Base-by-base conservation (phyloP, 495 filamentous ascomycete genomes). In the Amniculicola lignicola region DNA sequence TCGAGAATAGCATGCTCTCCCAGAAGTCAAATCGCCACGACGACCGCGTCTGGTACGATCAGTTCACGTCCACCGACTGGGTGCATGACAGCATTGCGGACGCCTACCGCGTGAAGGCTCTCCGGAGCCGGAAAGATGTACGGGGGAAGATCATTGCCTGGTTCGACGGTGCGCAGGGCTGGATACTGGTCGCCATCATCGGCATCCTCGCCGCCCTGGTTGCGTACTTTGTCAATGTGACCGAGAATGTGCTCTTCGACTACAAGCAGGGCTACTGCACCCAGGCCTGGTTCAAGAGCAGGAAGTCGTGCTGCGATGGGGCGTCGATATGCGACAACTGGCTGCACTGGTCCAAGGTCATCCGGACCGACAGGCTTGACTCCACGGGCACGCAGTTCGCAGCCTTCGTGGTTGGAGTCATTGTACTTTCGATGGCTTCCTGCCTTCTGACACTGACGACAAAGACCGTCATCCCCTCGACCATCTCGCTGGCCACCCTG, bases 31-130 rank as follows among this genome's bases (percentile, higher is more conserved):
- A 70, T 38, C 67, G 56, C 45, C 42, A 57, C 11, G 89, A 98
- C 64, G 90, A 98, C 44, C 82, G 93, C 15, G 87, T 93, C 11
- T 98, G 93, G 93, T 98, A 98, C 71, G 92, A 98, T 74, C 93
- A 98, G 70, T 96, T 97, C 70, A 96, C 92, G 4, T 95, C 88
- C 9, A 97, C 92, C 62, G 93, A 98, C 70, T 97, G 92, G 93
- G 93, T 98, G 6, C 90, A 95, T 66, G 93, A 98, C 64, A 93
- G 88, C 68, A 96, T 97, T 58, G 90, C 91, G 64, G 93, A 98
- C 70, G 89, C 90, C 37, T 87, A 86, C 48, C 86, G 93, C 38
- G 82, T 94, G 31, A 94, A 91, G 61, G 83, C 83, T 41, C 77
- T 97, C 23, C 80, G 89, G 38, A 82, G 77, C 57, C 78, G 91